Evolutionary conservation across 305 asterid species (phyloP).

Genomic region (Fraxinus xanthoxyloides): DNA sequence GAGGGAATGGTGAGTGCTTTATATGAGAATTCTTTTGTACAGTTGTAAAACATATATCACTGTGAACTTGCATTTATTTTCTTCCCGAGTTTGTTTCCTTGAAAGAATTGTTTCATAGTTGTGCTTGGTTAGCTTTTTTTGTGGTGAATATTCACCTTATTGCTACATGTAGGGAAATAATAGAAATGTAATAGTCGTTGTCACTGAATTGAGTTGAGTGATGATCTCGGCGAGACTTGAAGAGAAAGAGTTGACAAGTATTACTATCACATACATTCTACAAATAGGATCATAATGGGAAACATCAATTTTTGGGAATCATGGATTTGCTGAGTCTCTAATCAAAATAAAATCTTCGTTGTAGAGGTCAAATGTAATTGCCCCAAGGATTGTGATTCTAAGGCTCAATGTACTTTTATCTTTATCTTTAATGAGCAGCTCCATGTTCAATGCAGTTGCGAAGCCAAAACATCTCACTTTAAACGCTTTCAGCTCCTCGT

Average conservation of each 20-base stretch:
- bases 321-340: neutral
- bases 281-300: neutral
- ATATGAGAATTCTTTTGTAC: neutral
- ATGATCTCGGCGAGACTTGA: neutral
- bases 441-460: neutral
- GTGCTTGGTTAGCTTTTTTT: neutral
- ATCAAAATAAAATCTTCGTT: neutral
- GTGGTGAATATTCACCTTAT: neutral
- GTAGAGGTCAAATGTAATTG: neutral
- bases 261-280: neutral
- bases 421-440: neutral
- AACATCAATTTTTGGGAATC: neutral
- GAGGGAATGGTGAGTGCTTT: constrained; percentile 87
- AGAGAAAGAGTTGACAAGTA: neutral
- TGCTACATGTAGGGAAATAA: neutral
- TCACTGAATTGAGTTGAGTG: neutral
- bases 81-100: neutral
- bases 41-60: neutral
- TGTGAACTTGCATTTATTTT: neutral
- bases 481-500: neutral
- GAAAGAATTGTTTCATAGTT: neutral
- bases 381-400: neutral
- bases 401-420: neutral
- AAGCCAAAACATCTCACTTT: neutral
- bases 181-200: neutral